Percentiles rank a stretch among this genome's conserved stretches.
These are phyloP conservation scores for Thielaviopsis ethacetica DNA, from an alignment of 2,329 filamentous ascomycete species.

Conservation along the genomic window DNA sequence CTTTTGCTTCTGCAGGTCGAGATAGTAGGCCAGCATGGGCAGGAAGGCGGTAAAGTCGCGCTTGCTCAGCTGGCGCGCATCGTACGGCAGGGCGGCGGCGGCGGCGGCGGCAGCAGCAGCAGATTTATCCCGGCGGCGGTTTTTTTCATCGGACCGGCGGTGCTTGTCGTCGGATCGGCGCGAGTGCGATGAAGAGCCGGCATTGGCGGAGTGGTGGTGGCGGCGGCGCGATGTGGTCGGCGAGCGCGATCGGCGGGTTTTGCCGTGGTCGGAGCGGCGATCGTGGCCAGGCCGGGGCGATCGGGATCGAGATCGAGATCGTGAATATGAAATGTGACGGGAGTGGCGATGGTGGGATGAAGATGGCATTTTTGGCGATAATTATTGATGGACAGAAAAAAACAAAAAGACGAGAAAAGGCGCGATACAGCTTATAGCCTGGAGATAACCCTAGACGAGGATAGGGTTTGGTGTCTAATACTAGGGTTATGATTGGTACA, in stretches of 20 bases:
- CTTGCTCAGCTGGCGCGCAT: conserved; percentile 49
- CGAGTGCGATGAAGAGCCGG: background rate
- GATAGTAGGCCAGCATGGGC: conserved; percentile 65
- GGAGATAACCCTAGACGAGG: no score
- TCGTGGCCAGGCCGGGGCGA: background rate
- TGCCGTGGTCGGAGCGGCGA: background rate
- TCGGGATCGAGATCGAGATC: background rate
- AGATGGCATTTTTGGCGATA: background rate
- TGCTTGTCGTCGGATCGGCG: conserved; percentile 15
- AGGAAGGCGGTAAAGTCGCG: conserved; percentile 49
- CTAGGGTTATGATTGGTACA: no score
- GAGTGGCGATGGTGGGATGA: background rate
- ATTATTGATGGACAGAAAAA: no score
- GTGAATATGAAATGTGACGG: background rate
- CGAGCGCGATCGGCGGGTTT: background rate
- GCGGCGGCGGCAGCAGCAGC: no score
- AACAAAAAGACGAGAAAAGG: background rate
- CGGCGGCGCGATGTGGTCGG: background rate
- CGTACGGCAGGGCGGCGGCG: conserved; percentile 40
- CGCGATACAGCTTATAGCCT: no score
- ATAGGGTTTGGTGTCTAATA: no score
- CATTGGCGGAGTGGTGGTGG: background rate
- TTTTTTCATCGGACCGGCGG: background rate
- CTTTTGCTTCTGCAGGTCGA: conserved; percentile 73
- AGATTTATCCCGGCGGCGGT: no score